phyloP scores from a whole-genome alignment of 1,284 basidiomycete genomes.

The Testicularia cyperi region DNA sequence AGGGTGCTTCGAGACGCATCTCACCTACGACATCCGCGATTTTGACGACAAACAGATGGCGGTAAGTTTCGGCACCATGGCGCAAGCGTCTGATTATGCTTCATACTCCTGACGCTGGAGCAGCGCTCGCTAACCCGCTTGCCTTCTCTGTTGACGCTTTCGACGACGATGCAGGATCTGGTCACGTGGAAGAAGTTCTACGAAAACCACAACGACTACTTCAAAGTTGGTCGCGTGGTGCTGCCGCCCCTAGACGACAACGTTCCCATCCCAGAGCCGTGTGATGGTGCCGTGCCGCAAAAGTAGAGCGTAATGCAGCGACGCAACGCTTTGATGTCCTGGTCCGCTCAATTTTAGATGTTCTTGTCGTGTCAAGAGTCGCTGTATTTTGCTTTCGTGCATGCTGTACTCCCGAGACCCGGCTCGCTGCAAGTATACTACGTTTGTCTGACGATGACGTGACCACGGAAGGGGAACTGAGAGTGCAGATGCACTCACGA shows the following conservation, averaged over 20 bases:
- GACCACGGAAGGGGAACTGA: too few species aligned
- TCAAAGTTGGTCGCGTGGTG: constrained; percentile 44
- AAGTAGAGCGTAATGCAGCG: constrained; percentile 1
- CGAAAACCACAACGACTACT: constrained; percentile 45
- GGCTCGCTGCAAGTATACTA: too few species aligned
- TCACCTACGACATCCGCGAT: constrained; percentile 57
- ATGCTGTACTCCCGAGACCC: too few species aligned
- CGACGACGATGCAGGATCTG: constrained; percentile 23
- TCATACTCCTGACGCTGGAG: not conserved
- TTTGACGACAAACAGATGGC: constrained; percentile 37
- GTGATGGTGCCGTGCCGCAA: constrained; percentile 20
- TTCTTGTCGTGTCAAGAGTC: too few species aligned
- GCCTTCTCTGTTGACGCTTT: not conserved
- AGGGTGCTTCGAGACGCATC: constrained; percentile 56
- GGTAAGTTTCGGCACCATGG: constrained; percentile 20
- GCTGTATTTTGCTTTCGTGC: too few species aligned
- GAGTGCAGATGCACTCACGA: too few species aligned
- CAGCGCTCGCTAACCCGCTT: not conserved
- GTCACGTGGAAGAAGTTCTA: constrained; percentile 52
- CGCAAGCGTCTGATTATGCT: not conserved
- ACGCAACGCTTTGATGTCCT: not conserved
- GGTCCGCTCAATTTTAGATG: not conserved
- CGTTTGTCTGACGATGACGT: too few species aligned
- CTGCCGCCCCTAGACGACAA: constrained; percentile 41
- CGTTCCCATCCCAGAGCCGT: constrained; percentile 43